Percentiles rank a stretch among this genome's conserved stretches.
Conservation (phyloP, 106 monocot genomes). For the Acanthochlamys bracteata region DNA sequence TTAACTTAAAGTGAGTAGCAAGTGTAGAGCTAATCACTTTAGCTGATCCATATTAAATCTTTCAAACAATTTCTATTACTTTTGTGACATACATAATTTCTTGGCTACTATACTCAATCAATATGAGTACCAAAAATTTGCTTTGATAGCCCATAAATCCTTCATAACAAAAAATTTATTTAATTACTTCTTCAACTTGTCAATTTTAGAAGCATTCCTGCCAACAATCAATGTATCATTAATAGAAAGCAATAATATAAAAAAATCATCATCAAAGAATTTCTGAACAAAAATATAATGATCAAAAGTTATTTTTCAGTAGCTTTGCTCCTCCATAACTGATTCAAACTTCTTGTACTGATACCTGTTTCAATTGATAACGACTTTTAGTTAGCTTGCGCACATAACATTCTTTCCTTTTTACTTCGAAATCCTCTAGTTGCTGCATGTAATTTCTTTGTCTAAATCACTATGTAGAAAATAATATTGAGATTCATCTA, state of each 20-base stretch:
- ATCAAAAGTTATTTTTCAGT: background rate
- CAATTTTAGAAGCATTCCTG: background rate
- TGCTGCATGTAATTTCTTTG: background rate
- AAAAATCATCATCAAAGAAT: background rate
- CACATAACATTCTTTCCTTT: background rate
- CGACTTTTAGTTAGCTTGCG: background rate
- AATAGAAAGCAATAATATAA: background rate
- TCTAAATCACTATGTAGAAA: background rate
- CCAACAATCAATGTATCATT: background rate
- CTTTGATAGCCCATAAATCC: background rate
- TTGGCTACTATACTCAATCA: background rate
- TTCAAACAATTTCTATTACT: background rate
- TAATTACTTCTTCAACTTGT: background rate
- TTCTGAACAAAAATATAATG: background rate
- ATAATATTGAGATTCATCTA: background rate
- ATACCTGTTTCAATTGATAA: background rate
- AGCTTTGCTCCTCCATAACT: background rate
- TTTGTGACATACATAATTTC: no score
- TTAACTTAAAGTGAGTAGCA: background rate
- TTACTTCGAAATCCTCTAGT: background rate
- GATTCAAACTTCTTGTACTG: background rate
- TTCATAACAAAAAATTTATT: background rate
- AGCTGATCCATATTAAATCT: background rate
- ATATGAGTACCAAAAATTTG: background rate
- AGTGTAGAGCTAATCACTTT: background rate